Base-by-base conservation (phyloP, 1,284 basidiomycete species). In the Ganoderma lucidum region DNA sequence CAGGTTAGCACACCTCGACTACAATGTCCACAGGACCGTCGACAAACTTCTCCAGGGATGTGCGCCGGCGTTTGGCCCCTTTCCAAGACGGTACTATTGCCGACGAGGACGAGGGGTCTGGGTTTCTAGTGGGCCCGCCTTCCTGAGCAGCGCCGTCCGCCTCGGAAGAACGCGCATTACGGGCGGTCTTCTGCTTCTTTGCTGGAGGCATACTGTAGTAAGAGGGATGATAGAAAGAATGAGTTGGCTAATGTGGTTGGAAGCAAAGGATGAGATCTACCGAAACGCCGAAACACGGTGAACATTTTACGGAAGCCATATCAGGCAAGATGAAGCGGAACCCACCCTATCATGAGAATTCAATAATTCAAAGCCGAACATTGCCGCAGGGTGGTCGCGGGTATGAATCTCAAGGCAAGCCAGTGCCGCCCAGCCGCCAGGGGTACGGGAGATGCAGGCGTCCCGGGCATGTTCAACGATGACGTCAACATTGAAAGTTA, bases 101-200 rank as follows among this genome's bases (percentile, higher is more conserved):
- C 6, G 45, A 48, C 19, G 45, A 48, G 45, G 45, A 48, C 19
- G 45, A n/a, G 19, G 45, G 6, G 19, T 6, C n/a, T 19, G 45
- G 19, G n/a, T 48, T 48, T 48, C 45, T 19, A n/a, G 19, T 8
- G 6, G 5, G 19, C 5, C 19, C 19, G 19, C 8, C 45, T 48
- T 48, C 19, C 35, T 35, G 35, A 6, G 45, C 45, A n/a, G 9
- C 8, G 42, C 42, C 6, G 15, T 44, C 15, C 42, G 35, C 35
- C 35, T 35, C 35, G 35, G 35, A 35, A 8, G 42, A 17, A 17
- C 5, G 42, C 45, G 19, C 45, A n/a, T 48, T n/a, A 17, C n/a
- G 45, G 45, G n/a, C 45, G n/a, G 19, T n/a, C 45, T 48, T 48
- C n/a, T 48, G 45, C 45, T 48, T 48, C 19, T 48, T 48, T 48